Conservation (phyloP, 1,284 basidiomycete genomes). For the Thelephora terrestris region DNA sequence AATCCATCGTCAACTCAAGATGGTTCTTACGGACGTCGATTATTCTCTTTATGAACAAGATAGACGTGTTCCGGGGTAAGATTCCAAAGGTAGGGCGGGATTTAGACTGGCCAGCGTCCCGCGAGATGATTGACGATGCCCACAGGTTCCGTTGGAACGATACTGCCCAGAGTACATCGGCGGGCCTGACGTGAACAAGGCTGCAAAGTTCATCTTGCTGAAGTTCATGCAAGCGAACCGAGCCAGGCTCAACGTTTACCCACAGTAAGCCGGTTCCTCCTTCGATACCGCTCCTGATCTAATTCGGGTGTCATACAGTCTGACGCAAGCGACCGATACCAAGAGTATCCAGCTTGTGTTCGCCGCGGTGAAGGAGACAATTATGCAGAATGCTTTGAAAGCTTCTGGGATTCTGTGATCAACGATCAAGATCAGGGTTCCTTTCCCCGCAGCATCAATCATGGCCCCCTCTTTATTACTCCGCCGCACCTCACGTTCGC, state of each 20-base stretch:
- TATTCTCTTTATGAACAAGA: conserved; percentile 93
- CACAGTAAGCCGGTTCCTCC: conserved; percentile 56
- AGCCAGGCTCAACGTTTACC: conserved; percentile 81
- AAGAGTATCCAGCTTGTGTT: conserved; percentile 85
- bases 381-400: conserved; percentile 80
- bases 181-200: conserved; percentile 93
- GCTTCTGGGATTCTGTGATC: conserved; percentile 66
- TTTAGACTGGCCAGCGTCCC: background rate
- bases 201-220: conserved; percentile 97
- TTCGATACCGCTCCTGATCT: background rate
- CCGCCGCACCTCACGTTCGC: too few relatives aligned
- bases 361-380: conserved; percentile 97
- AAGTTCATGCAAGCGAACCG: conserved; percentile 93
- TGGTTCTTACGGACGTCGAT: conserved; percentile 95
- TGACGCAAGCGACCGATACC: conserved; percentile 77
- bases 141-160: conserved; percentile 68
- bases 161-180: conserved; percentile 96
- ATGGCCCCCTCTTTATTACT: too few relatives aligned
- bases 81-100: conserved; percentile 57
- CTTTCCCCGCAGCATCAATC: too few relatives aligned
- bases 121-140: background rate
- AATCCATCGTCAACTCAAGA: conserved; percentile 91
- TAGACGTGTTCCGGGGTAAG: conserved; percentile 92
- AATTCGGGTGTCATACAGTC: conserved; percentile 27
- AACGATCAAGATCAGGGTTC: too few relatives aligned